Evolutionary conservation across 805 yeast species (phyloP).

Genomic region (Naumovozyma dairenensis): DNA sequence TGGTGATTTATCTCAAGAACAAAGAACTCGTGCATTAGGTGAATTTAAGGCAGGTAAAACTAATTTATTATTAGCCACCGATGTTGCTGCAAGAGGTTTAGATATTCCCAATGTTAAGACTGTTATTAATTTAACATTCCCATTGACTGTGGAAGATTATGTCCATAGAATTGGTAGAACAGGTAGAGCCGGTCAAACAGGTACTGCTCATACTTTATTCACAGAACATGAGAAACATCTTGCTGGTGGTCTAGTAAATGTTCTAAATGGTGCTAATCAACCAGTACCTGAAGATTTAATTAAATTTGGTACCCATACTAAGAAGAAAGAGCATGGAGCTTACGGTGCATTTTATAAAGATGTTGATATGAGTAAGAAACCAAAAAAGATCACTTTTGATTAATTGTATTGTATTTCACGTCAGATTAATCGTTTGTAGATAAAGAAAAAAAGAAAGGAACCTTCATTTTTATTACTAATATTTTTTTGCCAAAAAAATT

Average conservation of each 20-base stretch:
- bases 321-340: slow-evolving; percentile 95
- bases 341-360: slow-evolving; percentile 96
- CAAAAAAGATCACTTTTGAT: slow-evolving; percentile 83
- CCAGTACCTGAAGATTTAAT: slow-evolving; percentile 89
- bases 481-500: background rate
- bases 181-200: slow-evolving; percentile 94
- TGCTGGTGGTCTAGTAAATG: slow-evolving; percentile 88
- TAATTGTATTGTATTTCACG: slow-evolving; percentile 11
- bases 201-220: slow-evolving; percentile 89
- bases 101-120: slow-evolving; percentile 96
- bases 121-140: slow-evolving; percentile 91
- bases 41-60: slow-evolving; percentile 75
- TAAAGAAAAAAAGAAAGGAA: background rate
- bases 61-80: slow-evolving; percentile 82
- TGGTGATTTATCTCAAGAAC: slow-evolving; percentile 88
- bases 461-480: background rate
- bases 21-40: slow-evolving; percentile 79
- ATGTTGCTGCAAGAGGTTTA: slow-evolving; percentile 95
- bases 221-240: slow-evolving; percentile 95
- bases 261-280: slow-evolving; percentile 87
- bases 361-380: slow-evolving; percentile 75
- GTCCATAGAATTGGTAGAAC: slow-evolving; percentile 97
- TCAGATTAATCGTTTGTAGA: background rate
- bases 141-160: slow-evolving; percentile 91
- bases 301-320: slow-evolving; percentile 95